Conservation (phyloP, 2,329 filamentous ascomycete genomes). For the Lasiodiplodia theobromae region DNA sequence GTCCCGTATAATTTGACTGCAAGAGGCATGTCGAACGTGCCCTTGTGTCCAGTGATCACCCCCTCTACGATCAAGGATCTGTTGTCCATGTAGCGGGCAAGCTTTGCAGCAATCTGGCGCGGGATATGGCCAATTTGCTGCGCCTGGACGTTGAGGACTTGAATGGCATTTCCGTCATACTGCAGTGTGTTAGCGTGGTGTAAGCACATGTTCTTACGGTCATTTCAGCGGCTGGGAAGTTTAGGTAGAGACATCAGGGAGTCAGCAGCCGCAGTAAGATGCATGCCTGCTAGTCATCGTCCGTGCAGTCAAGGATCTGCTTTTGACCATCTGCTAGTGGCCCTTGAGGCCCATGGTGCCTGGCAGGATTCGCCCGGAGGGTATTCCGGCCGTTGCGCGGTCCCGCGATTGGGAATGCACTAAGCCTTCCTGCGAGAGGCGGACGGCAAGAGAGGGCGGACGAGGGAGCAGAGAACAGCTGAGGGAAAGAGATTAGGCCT, state of each 20-base stretch:
- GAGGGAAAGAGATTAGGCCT: neutral
- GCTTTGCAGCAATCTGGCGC: constrained; percentile 69
- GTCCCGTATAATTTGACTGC: constrained; percentile 74
- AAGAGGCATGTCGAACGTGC: constrained; percentile 74
- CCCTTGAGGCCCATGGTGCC: neutral
- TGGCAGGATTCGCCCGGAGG: neutral
- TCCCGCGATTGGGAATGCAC: neutral
- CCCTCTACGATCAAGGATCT: constrained; percentile 71
- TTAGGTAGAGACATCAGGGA: neutral
- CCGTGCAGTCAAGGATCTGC: neutral
- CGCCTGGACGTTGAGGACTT: constrained; percentile 77
- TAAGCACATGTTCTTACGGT: neutral
- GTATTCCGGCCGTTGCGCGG: neutral
- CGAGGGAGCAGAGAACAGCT: neutral
- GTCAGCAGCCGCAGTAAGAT: neutral
- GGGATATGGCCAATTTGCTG: constrained; percentile 82
- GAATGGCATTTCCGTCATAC: constrained; percentile 79
- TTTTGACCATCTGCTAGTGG: neutral
- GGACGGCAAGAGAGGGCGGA: neutral
- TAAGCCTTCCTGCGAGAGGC: neutral
- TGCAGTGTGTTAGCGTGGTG: neutral
- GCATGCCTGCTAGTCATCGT: neutral
- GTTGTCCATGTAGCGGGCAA: constrained; percentile 71
- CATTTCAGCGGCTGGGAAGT: neutral
- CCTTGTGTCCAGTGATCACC: constrained; percentile 70